Percentiles rank a stretch among this genome's conserved stretches.
These are phyloP conservation scores for Moniliophthora roreri DNA, from an alignment of 1,284 basidiomycete genomes.

Conservation along the genomic window DNA sequence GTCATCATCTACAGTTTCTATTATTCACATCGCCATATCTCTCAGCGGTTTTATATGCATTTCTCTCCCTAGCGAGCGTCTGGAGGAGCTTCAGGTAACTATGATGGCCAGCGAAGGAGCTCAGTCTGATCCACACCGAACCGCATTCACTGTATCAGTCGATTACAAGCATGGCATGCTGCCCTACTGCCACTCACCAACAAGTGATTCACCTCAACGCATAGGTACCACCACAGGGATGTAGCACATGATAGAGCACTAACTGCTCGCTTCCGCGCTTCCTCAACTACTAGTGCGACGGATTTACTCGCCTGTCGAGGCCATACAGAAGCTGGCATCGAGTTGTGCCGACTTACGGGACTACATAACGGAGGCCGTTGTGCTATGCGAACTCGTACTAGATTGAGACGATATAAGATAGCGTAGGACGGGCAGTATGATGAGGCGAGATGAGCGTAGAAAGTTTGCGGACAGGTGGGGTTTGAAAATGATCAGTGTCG, in stretches of 20 bases:
- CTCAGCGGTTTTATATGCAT: conserved; percentile 93
- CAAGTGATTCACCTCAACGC: conserved; percentile 2
- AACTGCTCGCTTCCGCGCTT: conserved; percentile 82
- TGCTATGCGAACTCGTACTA: conserved; percentile 89
- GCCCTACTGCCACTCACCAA: neutral
- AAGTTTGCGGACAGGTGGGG: conserved; percentile 92
- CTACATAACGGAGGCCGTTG: conserved; percentile 79
- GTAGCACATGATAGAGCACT: conserved; percentile 91
- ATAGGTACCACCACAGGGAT: conserved; percentile 94
- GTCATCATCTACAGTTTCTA: conserved; percentile 5
- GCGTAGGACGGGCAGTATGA: conserved; percentile 92
- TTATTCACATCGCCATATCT: conserved; percentile 2
- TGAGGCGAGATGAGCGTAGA: conserved; percentile 91
- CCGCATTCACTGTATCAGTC: conserved; percentile 96
- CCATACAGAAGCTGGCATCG: conserved; percentile 92
- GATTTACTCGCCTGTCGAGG: conserved; percentile 87
- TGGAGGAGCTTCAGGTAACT: conserved; percentile 83
- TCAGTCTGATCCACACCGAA: conserved; percentile 82
- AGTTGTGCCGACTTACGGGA: conserved; percentile 82
- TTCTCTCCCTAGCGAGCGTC: conserved; percentile 74
- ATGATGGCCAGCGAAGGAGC: conserved; percentile 91
- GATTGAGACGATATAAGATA: conserved; percentile 82
- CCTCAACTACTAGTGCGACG: conserved; percentile 47
- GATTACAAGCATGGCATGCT: conserved; percentile 84
- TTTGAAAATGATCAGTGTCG: conserved; percentile 92